Evolutionary conservation across 352 stramenopile species (phyloP), one percentile per base, ranked within the genome.

Genomic region (Peronospora tabacina): DNA sequence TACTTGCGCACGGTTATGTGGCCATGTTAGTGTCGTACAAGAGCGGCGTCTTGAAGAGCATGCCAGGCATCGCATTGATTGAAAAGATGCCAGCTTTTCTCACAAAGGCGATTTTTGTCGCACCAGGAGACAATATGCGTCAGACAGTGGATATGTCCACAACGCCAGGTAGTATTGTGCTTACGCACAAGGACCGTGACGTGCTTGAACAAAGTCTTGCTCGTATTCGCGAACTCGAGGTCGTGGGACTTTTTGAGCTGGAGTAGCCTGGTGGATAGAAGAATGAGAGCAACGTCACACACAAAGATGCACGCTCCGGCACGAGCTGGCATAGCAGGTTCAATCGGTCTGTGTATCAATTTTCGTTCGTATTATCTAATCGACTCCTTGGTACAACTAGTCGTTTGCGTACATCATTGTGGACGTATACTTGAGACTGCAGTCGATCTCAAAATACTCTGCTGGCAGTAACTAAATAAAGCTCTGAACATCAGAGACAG

Each of bases 121-220:
- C 80, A 22, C 58, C 80, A 12, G 93, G 90, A 13, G 82, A 92
- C 46, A 63, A 72, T 32, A 70, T 98, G 39, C 62, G 76, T 48
- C 89, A 85, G 51, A 98, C 95, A 3, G 79, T 96, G 38, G 90
- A 98, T 52, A 97, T 98, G 78, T 93, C 94, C 63, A 96, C 85
- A 46, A 96, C 95, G 41, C 87, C 86, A 5, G 94, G 94, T 33
- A 97, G 91, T 74, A 92, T 97, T 48, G 92, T 97, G 63, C 70
- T 98, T 10, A 83, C 95, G 6, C 85, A 98, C 70, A 75, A 88
- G 52, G 83, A 97, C 52, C 58, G 75, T 40, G 60, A 82, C 26
- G 61, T 89, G 49, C 86, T 98, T 4, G 65, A 90, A 44, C 55
- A 55, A 6, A 96, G 97, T 60, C 85, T 97, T 57, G 52, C 81